Conservation (phyloP, 495 filamentous ascomycete species). For the Trichoderma gamsii region DNA sequence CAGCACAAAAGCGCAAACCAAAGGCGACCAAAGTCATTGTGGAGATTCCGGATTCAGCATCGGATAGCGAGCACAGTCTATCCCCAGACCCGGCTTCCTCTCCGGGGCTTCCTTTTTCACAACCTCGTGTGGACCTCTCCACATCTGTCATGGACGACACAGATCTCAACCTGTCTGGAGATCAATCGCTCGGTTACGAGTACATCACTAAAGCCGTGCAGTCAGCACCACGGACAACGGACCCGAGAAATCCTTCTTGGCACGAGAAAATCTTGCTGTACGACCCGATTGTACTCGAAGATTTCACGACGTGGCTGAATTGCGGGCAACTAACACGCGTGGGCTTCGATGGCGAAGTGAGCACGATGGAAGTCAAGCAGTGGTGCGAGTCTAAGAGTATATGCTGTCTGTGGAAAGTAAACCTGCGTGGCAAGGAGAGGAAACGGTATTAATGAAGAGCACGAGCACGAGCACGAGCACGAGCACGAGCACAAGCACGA, state of each 20-base stretch:
- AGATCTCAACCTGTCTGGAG: slow-evolving; percentile 30
- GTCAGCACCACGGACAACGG: slow-evolving; percentile 42
- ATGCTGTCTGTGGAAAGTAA: slow-evolving; percentile 59
- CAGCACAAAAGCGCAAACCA: slow-evolving; percentile 20
- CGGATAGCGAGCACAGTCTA: slow-evolving; percentile 19
- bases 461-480: too few species aligned
- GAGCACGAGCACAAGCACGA: too few species aligned
- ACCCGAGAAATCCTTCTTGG: slow-evolving; percentile 56
- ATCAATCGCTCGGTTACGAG: slow-evolving; percentile 44
- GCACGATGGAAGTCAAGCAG: slow-evolving; percentile 52
- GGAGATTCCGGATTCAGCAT: slow-evolving; percentile 64
- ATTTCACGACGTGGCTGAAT: slow-evolving; percentile 79
- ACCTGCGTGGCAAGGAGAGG: slow-evolving; percentile 38
- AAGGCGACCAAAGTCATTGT: slow-evolving; percentile 30
- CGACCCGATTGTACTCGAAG: slow-evolving; percentile 85
- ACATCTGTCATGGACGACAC: slow-evolving; percentile 35
- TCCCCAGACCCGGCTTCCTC: slow-evolving; percentile 32
- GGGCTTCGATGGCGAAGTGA: slow-evolving; percentile 61
- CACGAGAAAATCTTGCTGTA: slow-evolving; percentile 91
- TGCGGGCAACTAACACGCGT: slow-evolving; percentile 55
- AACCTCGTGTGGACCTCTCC: slow-evolving; percentile 26
- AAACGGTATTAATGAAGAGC: slow-evolving; percentile 34
- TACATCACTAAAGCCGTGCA: slow-evolving; percentile 63
- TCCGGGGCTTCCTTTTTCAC: slow-evolving; percentile 31
- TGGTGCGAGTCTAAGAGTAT: slow-evolving; percentile 85